A percentile compares a stretch with the other conserved stretches of the same genome.
phyloP scores from a whole-genome alignment of 169 alveolate species.

The Plasmodium billcollinsi region DNA sequence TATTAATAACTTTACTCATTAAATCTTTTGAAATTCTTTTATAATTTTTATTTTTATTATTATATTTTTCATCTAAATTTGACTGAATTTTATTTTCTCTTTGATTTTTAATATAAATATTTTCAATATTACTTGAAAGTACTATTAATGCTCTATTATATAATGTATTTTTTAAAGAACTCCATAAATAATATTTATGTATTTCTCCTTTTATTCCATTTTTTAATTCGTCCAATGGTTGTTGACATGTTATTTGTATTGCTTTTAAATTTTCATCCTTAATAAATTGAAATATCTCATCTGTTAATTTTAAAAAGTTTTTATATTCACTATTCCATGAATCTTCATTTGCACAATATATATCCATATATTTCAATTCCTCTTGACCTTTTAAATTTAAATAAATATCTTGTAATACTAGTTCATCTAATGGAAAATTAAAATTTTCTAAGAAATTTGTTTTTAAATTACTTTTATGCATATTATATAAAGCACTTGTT shows the following conservation, averaged over 20 bases:
- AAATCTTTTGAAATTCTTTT: slow-evolving; percentile 68
- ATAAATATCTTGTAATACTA: slow-evolving; percentile 71
- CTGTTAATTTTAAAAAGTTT: slow-evolving; percentile 63
- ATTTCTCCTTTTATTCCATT: slow-evolving; percentile 65
- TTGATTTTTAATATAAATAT: slow-evolving; percentile 74
- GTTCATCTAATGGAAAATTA: slow-evolving; percentile 76
- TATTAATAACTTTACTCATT: slow-evolving; percentile 77
- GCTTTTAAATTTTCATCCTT: slow-evolving; percentile 77
- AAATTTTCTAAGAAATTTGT: slow-evolving; percentile 73
- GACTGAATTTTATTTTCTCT: slow-evolving; percentile 71
- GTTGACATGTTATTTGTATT: slow-evolving; percentile 76
- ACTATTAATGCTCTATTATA: slow-evolving; percentile 67
- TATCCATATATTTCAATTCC: slow-evolving; percentile 75
- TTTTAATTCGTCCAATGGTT: slow-evolving; percentile 76
- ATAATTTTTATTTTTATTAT: slow-evolving; percentile 35
- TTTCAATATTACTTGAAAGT: slow-evolving; percentile 74
- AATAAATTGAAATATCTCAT: slow-evolving; percentile 56
- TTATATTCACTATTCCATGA: slow-evolving; percentile 73
- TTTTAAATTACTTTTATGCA: slow-evolving; percentile 74
- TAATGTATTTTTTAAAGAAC: slow-evolving; percentile 62
- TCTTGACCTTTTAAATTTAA: slow-evolving; percentile 69
- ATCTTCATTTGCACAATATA: slow-evolving; percentile 76
- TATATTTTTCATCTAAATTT: slow-evolving; percentile 37
- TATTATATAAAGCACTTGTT: slow-evolving; percentile 61
- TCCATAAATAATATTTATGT: slow-evolving; percentile 65